Conservation (phyloP, 768 basidiomycete genomes). For the Mycena chlorophos region DNA sequence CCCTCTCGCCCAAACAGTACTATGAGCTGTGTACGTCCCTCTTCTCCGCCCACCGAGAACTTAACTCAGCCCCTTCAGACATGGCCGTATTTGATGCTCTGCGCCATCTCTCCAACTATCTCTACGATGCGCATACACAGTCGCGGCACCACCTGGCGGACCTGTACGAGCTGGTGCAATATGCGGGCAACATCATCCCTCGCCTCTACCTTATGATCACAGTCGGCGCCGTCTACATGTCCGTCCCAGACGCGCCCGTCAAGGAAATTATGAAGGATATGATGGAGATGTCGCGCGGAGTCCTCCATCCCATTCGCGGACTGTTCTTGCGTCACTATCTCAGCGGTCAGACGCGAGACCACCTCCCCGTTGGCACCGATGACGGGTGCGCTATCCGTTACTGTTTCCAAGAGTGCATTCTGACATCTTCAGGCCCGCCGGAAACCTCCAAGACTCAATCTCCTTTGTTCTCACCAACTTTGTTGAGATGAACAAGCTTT, state of each 20-base stretch:
- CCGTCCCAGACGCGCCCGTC: constrained; percentile 92
- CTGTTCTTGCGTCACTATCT: constrained; percentile 95
- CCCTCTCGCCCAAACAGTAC: constrained; percentile 94
- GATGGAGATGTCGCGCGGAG: constrained; percentile 99
- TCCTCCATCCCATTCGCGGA: constrained; percentile 95
- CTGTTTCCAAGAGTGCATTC: too few species aligned
- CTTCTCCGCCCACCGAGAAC: background rate
- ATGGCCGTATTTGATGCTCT: constrained; percentile 99
- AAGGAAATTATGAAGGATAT: constrained; percentile 99
- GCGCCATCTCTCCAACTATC: constrained; percentile 91
- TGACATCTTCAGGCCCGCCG: constrained; percentile 58
- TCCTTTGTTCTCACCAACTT: constrained; percentile 97
- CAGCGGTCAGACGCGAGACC: constrained; percentile 93
- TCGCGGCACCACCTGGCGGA: constrained; percentile 95
- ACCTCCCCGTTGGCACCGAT: constrained; percentile 86
- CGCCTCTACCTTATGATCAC: constrained; percentile 98
- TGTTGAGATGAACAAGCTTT: constrained; percentile 99
- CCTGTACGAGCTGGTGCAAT: constrained; percentile 99
- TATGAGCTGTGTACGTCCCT: constrained; percentile 86
- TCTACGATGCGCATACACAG: constrained; percentile 92
- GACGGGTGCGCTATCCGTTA: constrained; percentile 58
- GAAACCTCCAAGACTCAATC: constrained; percentile 93
- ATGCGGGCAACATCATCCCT: constrained; percentile 94
- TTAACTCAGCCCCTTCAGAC: constrained; percentile 47
- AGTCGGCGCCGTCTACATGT: constrained; percentile 99